Conservation (phyloP, 2,329 filamentous ascomycete genomes). For the Trichoderma afroharzianum region DNA sequence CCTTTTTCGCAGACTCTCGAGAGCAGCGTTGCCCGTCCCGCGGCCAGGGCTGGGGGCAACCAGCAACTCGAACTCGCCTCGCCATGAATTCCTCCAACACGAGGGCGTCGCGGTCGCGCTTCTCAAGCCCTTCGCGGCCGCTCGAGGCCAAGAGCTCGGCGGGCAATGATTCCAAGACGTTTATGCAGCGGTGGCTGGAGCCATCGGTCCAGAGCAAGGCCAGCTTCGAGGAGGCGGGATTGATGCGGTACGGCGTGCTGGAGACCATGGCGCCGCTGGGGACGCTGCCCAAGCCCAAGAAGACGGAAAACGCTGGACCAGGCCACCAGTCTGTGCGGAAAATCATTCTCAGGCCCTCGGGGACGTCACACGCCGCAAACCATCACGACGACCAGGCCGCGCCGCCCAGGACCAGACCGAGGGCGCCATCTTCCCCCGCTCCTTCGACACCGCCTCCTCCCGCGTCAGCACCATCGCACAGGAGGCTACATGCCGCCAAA, state of each 20-base stretch:
- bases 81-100: conserved; percentile 43
- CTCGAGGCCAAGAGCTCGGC: conserved; percentile 38
- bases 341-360: conserved; percentile 45
- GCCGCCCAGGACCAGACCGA: conserved; percentile 2
- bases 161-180: conserved; percentile 40
- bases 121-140: conserved; percentile 50
- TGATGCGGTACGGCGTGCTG: conserved; percentile 71
- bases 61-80: conserved; percentile 17
- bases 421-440: conserved; percentile 14
- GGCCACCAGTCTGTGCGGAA: conserved; percentile 34
- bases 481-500: conserved; percentile 23
- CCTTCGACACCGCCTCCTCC: conserved; percentile 21
- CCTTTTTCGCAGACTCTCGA: conserved; percentile 25
- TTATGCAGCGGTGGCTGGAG: conserved; percentile 58
- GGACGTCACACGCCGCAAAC: conserved; percentile 26
- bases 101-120: conserved; percentile 53
- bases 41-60: conserved; percentile 22
- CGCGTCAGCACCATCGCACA: conserved; percentile 20
- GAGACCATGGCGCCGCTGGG: conserved; percentile 83
- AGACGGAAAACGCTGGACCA: conserved; percentile 28
- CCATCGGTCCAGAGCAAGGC: conserved; percentile 57
- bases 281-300: conserved; percentile 60
- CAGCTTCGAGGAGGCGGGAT: conserved; percentile 74
- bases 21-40: conserved; percentile 29
- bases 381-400: conserved; percentile 18